Conservation (phyloP, 2,329 filamentous ascomycete species). For the Ilyonectria sp. region DNA sequence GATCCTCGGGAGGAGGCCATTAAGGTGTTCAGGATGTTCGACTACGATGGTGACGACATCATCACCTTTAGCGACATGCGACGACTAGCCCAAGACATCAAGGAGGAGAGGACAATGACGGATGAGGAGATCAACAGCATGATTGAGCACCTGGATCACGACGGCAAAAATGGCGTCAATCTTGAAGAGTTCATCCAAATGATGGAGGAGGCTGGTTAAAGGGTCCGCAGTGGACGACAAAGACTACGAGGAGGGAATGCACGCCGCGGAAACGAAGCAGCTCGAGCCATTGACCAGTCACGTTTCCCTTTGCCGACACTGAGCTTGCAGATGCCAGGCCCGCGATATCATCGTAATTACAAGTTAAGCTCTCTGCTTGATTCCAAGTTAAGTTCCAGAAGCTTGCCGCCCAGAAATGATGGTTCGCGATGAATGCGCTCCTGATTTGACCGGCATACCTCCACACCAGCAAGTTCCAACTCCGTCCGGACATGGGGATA, state of each 20-base stretch:
- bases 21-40: slow-evolving; percentile 93
- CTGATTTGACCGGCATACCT: background rate
- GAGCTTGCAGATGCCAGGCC: background rate
- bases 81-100: slow-evolving; percentile 89
- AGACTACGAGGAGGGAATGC: slow-evolving; percentile 5
- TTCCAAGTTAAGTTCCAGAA: background rate
- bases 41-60: slow-evolving; percentile 90
- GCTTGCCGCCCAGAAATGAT: background rate
- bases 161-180: slow-evolving; percentile 86
- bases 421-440: background rate
- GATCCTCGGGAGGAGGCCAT: slow-evolving; percentile 94
- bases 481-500: background rate
- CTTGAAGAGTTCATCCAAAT: slow-evolving; percentile 79
- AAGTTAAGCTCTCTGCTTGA: background rate
- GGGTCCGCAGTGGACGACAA: background rate
- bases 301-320: background rate
- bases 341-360: background rate
- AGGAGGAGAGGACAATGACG: slow-evolving; percentile 83
- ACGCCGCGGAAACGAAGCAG: slow-evolving; percentile 7
- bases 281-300: slow-evolving; percentile 16
- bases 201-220: slow-evolving; percentile 63
- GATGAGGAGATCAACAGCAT: slow-evolving; percentile 95
- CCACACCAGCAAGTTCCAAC: background rate
- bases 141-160: slow-evolving; percentile 98
- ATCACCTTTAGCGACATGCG: slow-evolving; percentile 92